Conservation (phyloP, 257 asterid species). For the Solanum acaule region DNA sequence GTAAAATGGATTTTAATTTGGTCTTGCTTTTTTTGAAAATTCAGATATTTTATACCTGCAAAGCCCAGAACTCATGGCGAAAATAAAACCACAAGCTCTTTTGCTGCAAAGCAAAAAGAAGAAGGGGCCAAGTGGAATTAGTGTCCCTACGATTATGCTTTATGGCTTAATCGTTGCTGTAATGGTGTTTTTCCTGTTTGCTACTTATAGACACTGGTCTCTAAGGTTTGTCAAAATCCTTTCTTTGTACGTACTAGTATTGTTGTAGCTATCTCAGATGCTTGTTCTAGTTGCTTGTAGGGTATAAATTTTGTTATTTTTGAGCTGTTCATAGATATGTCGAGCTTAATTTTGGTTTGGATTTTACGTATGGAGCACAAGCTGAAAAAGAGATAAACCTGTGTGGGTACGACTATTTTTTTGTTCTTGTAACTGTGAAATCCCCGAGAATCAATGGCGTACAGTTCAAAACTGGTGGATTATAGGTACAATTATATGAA, state of each 20-base stretch:
- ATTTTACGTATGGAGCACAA: neutral
- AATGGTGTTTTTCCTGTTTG: slow-evolving; percentile 30
- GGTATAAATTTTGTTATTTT: neutral
- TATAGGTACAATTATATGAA: neutral
- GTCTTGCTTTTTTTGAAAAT: neutral
- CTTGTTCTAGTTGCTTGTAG: neutral
- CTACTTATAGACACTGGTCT: slow-evolving; percentile 41
- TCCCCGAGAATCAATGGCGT: neutral
- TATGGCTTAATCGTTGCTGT: slow-evolving; percentile 19
- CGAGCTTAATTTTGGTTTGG: neutral
- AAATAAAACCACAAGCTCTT: slow-evolving; percentile 51
- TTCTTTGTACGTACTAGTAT: neutral
- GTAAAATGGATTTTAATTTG: neutral
- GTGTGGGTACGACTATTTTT: neutral
- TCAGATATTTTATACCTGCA: neutral
- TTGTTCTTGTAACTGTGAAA: neutral
- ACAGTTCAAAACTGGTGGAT: neutral
- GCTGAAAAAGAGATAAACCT: neutral
- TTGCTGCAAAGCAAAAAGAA: slow-evolving; percentile 48
- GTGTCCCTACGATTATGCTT: slow-evolving; percentile 22
- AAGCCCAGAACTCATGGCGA: slow-evolving; percentile 19
- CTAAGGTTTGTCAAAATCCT: slow-evolving; percentile 13
- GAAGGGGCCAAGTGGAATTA: slow-evolving; percentile 28
- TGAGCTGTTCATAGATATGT: neutral
- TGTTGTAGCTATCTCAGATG: neutral